A percentile compares a stretch with the other conserved stretches of the same genome.
Evolutionary conservation across 2,329 filamentous ascomycete species (phyloP).

Genomic region (Gliomastix tumulicola): DNA sequence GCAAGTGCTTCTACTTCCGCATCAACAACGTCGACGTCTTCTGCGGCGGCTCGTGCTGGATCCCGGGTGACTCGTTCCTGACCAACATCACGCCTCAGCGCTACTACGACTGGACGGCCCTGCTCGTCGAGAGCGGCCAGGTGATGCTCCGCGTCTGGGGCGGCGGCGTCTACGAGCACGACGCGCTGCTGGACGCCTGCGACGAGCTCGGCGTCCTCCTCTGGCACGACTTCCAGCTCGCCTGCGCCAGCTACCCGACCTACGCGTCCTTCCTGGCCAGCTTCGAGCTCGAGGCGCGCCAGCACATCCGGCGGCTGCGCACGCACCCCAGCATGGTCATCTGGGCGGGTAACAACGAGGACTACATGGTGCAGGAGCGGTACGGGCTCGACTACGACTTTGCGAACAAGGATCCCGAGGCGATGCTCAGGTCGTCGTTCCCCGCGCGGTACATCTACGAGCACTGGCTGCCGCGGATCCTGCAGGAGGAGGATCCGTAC

Average conservation of each 20-base stretch:
- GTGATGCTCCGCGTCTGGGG: constrained; percentile 71
- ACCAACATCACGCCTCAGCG: constrained; percentile 54
- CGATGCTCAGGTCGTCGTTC: constrained; percentile 68
- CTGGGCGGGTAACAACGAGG: constrained; percentile 76
- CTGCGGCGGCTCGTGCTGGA: constrained; percentile 73
- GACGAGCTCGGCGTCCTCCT: constrained; percentile 67
- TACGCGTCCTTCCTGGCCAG: constrained; percentile 52
- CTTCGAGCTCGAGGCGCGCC: constrained; percentile 53
- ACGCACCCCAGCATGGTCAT: constrained; percentile 62
- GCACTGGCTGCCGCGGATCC: constrained; percentile 61
- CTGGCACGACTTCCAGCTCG: constrained; percentile 79
- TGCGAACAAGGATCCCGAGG: constrained; percentile 63
- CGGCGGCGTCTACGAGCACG: constrained; percentile 65
- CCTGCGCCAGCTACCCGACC: constrained; percentile 63
- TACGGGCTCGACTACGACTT: constrained; percentile 64
- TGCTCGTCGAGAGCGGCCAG: constrained; percentile 66
- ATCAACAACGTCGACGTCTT: constrained; percentile 67
- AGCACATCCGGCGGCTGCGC: constrained; percentile 51
- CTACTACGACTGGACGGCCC: constrained; percentile 63
- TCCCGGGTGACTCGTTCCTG: constrained; percentile 68
- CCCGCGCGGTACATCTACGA: constrained; percentile 75
- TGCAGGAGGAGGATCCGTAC: constrained; percentile 52
- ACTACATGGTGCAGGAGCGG: constrained; percentile 65
- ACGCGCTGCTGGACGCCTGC: constrained; percentile 62
- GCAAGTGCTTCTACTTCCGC: constrained; percentile 67